Percentiles rank a stretch among this genome's conserved stretches.
Evolutionary conservation across 345 rosid species (phyloP).

Genomic region (Angophora floribunda): DNA sequence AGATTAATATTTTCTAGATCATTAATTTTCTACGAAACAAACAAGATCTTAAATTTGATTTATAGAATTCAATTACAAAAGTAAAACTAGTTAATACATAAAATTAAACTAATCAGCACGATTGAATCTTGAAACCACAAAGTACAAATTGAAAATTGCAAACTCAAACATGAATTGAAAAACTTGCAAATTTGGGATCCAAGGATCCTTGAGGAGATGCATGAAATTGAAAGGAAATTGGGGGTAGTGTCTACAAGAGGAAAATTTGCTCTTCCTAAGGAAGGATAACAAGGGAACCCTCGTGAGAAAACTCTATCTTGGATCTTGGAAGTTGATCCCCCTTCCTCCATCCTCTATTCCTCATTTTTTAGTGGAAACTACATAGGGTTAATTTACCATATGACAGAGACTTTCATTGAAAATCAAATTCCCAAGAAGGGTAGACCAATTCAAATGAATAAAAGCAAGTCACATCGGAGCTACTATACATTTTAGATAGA

Average conservation of each 20-base stretch:
- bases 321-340: not conserved
- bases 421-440: not conserved
- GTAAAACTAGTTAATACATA: not conserved
- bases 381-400: not conserved
- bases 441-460: not conserved
- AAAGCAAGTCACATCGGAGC: not conserved
- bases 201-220: not conserved
- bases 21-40: fast-evolving
- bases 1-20: fast-evolving
- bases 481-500: not conserved
- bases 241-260: not conserved
- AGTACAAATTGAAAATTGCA: fast-evolving
- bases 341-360: not conserved
- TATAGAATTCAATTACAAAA: fast-evolving
- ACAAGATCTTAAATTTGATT: fast-evolving
- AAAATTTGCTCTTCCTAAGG: not conserved
- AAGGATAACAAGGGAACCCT: fast-evolving
- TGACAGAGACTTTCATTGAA: not conserved
- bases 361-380: not conserved
- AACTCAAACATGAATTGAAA: not conserved
- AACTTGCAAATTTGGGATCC: not conserved
- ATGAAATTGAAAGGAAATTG: not conserved
- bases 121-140: fast-evolving
- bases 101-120: not conserved
- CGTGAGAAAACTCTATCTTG: not conserved